Percentiles rank a stretch among this genome's conserved stretches.
These are phyloP conservation scores for Seiridium unicorne DNA, from an alignment of 2,329 filamentous ascomycete genomes.

Conservation along the genomic window DNA sequence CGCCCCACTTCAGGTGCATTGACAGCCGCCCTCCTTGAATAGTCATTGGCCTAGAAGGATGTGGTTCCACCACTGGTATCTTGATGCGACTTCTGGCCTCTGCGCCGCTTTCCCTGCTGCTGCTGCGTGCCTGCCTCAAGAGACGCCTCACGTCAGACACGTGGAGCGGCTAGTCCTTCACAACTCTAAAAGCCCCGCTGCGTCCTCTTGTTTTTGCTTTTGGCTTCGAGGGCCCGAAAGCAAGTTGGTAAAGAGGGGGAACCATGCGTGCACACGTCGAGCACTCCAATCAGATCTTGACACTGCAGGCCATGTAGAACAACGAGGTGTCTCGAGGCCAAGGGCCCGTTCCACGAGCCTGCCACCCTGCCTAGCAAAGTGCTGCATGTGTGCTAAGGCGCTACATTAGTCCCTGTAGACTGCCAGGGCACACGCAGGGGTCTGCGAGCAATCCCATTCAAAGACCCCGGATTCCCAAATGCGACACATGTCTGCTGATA, in stretches of 20 bases:
- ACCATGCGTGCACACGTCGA: too few relatives aligned
- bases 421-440: not conserved
- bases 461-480: conserved; percentile 1
- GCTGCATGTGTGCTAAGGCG: too few relatives aligned
- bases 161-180: conserved; percentile 3
- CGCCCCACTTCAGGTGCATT: not conserved
- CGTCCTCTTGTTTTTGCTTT: not conserved
- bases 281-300: too few relatives aligned
- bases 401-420: not conserved
- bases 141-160: not conserved
- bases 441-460: not conserved
- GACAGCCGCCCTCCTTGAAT: not conserved
- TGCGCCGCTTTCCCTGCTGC: not conserved
- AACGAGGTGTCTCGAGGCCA: too few relatives aligned
- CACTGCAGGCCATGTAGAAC: too few relatives aligned
- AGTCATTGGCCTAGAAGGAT: not conserved
- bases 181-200: not conserved
- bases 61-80: not conserved
- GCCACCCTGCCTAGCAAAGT: too few relatives aligned
- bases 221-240: too few relatives aligned
- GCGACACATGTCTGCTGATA: not conserved
- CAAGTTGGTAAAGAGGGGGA: too few relatives aligned
- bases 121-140: not conserved
- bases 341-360: too few relatives aligned
- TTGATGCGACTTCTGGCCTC: not conserved